phyloP scores from a whole-genome alignment of 2,329 filamentous ascomycete genomes.

The Hymenoscyphus infarciens region DNA sequence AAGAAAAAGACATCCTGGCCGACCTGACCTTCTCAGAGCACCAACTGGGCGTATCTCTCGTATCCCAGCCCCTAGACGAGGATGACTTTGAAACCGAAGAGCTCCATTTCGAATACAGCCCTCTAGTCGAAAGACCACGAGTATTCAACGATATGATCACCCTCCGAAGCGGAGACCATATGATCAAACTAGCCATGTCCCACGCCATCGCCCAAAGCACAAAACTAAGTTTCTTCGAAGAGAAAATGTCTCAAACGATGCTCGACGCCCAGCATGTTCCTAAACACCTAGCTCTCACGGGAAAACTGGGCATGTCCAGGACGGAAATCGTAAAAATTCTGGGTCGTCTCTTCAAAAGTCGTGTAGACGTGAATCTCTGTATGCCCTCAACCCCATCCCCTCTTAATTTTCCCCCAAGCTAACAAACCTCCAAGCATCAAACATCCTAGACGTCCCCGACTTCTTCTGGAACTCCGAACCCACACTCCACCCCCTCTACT shows the following conservation, averaged over 20 bases:
- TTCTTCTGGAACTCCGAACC: slow-evolving; percentile 99
- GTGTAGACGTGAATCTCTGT: slow-evolving; percentile 98
- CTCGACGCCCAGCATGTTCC: slow-evolving; percentile 87
- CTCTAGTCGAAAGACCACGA: slow-evolving; percentile 77
- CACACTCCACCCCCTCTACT: slow-evolving; percentile 89
- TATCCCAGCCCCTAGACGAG: slow-evolving; percentile 76
- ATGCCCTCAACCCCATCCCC: slow-evolving; percentile 43
- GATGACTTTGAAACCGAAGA: slow-evolving; percentile 96
- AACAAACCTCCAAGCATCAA: slow-evolving; percentile 62
- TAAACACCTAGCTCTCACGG: slow-evolving; percentile 81
- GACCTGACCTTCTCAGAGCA: slow-evolving; percentile 85
- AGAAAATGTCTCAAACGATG: slow-evolving; percentile 94
- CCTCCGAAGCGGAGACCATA: slow-evolving; percentile 87
- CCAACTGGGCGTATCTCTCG: slow-evolving; percentile 62
- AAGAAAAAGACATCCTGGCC: slow-evolving; percentile 94
- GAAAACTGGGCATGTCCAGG: slow-evolving; percentile 84
- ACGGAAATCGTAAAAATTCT: slow-evolving; percentile 91
- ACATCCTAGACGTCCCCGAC: slow-evolving; percentile 92
- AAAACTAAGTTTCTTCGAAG: slow-evolving; percentile 93
- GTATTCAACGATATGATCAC: slow-evolving; percentile 99
- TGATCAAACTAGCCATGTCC: slow-evolving; percentile 97
- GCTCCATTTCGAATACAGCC: slow-evolving; percentile 97
- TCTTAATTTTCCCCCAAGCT: not conserved
- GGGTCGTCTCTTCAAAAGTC: slow-evolving; percentile 84
- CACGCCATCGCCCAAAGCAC: slow-evolving; percentile 97